Evolutionary conservation across 78 protist species (phyloP).

Genomic region (Cavenderia fasciculata): DNA sequence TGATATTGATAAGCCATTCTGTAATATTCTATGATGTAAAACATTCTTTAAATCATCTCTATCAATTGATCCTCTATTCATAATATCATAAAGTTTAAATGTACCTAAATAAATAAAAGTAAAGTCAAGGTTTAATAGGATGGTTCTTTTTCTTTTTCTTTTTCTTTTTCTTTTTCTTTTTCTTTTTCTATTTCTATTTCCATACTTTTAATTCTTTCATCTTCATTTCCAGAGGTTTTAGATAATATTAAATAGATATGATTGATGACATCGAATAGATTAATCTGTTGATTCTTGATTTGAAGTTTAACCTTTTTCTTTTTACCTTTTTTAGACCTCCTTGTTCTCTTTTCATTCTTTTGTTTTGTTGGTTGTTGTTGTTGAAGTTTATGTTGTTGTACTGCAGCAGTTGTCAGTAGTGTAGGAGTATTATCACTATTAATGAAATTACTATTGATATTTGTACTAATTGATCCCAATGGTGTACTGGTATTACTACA

Average conservation of each 20-base stretch:
- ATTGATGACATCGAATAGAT: slow-evolving; percentile 57
- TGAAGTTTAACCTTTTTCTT: not conserved
- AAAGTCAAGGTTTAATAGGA: too few relatives aligned
- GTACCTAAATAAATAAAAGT: not conserved
- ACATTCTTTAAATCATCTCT: slow-evolving; percentile 44
- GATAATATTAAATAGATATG: slow-evolving; percentile 29
- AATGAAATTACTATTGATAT: not conserved
- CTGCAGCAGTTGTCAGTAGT: not conserved
- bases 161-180: too few relatives aligned
- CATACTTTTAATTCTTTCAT: slow-evolving; percentile 31
- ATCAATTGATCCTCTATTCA: slow-evolving; percentile 22
- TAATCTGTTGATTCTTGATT: not conserved
- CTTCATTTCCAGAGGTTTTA: slow-evolving; percentile 39
- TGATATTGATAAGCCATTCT: slow-evolving; percentile 26
- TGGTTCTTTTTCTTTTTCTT: too few relatives aligned
- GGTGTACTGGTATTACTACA: not conserved
- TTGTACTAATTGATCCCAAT: not conserved
- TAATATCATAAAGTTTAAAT: slow-evolving; percentile 48
- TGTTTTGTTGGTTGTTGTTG: not conserved
- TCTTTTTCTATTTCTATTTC: not conserved
- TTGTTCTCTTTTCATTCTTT: not conserved
- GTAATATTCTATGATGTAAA: slow-evolving; percentile 8
- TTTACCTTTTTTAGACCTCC: not conserved
- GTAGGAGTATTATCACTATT: not conserved
- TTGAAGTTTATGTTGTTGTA: not conserved